Evolutionary conservation across 306 rosid genomes (phyloP), one percentile per base, ranked within the genome.

Genomic region (Quercus aquifolioides): DNA sequence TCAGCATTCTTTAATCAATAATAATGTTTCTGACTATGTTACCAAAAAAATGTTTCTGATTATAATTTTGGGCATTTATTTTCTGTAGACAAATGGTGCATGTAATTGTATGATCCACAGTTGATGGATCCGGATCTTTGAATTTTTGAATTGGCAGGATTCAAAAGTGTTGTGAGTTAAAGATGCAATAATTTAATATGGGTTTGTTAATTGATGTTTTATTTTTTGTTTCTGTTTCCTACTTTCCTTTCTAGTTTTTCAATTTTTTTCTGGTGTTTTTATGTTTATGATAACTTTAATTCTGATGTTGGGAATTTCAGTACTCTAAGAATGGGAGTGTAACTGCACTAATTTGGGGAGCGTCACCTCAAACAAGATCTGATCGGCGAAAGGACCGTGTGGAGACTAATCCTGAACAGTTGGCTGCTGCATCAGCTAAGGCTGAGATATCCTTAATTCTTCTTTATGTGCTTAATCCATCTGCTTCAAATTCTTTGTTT

Each of bases 281-380:
- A 6, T 78, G 15, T 46, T 30, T 23, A 3, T 30, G 2, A 14
- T 64, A 43, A 25, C 49, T 21, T 74, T 28, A 63, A 30, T 75
- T 74, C 30, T 84, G 67, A 73, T 75, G 14, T 77, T 74, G 77
- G 78, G 74, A 76, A 70, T 80, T 84, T 67, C 89, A 93, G 96
- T 87, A 85, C 82, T 87, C 95, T 2, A 85, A 88, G 75, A 89
- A 84, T 77, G 98, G 99, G 31, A 76, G 74, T 55, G 94, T 88
- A 56, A 96, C 96, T 56, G 99, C 99, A 23, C 81, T 96, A 70
- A 93, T 96, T 74, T 96, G 99, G 99, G 99, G 97, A 23, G 99
- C 99, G 1, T 93, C 99, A 46, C 99, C 99, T 25, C 99, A 96
- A 70, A 90, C 97, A 5, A 89, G 99, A 82, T 93, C 99, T 19